Conservation (phyloP, 306 rosid genomes). For the Glycine soja region DNA sequence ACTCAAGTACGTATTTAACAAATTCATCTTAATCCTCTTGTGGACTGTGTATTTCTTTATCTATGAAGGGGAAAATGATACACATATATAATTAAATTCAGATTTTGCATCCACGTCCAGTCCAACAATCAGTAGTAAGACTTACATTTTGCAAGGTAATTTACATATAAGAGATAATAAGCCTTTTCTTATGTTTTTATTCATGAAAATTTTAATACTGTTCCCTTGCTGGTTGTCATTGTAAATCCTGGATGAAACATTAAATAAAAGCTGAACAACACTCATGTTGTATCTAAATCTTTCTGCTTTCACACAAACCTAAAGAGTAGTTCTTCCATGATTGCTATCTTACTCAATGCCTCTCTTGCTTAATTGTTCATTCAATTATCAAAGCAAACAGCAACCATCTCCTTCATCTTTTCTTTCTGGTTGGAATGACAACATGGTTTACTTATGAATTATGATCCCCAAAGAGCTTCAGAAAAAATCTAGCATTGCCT, state of each 20-base stretch:
- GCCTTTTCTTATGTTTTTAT: neutral
- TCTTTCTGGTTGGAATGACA: neutral
- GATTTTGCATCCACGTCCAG: neutral
- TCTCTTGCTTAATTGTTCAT: conserved; percentile 9
- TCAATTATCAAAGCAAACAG: conserved; percentile 28
- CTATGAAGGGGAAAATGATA: neutral
- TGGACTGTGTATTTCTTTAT: neutral
- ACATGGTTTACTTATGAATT: neutral
- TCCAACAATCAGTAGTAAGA: neutral
- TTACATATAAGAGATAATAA: neutral
- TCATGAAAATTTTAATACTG: neutral
- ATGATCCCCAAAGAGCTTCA: neutral
- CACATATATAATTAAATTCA: neutral
- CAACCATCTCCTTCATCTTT: conserved; percentile 16
- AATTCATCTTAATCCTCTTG: neutral
- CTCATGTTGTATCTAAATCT: neutral
- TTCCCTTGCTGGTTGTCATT: neutral
- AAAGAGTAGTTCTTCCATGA: neutral
- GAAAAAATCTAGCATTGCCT: conserved; percentile 7
- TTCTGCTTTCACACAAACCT: neutral
- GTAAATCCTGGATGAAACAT: conserved; percentile 6
- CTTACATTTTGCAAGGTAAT: neutral
- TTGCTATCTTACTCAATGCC: neutral
- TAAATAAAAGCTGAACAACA: neutral
- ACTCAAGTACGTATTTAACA: neutral